A percentile compares a stretch with the other conserved stretches of the same genome.
Evolutionary conservation across 106 monocot species (phyloP).

Genomic region (Alisma plantagoaquatica): DNA sequence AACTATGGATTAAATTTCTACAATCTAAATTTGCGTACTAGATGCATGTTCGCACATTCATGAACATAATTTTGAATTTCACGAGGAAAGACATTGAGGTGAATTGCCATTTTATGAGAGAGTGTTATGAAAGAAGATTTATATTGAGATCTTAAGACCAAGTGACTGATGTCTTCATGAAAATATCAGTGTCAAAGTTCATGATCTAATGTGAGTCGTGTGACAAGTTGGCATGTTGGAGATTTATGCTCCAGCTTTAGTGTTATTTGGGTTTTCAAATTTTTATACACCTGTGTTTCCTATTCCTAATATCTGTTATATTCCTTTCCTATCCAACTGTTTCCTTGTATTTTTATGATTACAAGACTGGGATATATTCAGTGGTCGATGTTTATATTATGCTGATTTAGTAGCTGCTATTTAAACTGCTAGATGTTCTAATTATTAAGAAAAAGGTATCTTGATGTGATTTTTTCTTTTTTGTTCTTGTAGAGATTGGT

Average conservation of each 20-base stretch:
- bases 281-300: neutral
- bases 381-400: too few species aligned
- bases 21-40: too few species aligned
- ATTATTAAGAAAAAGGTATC: neutral
- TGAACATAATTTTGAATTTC: neutral
- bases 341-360: too few species aligned
- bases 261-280: neutral
- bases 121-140: neutral
- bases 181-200: neutral
- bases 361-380: too few species aligned
- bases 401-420: too few species aligned
- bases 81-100: neutral
- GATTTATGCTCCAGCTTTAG: neutral
- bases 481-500: constrained; percentile 61
- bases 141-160: neutral
- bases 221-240: neutral
- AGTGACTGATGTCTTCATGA: neutral
- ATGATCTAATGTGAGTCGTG: neutral
- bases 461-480: neutral
- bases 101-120: neutral
- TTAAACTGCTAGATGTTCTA: neutral
- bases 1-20: too few species aligned
- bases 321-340: too few species aligned
- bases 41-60: too few species aligned
- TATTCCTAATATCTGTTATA: neutral